Conservation (phyloP, 306 rosid species). For the Vigna nakashimae region DNA sequence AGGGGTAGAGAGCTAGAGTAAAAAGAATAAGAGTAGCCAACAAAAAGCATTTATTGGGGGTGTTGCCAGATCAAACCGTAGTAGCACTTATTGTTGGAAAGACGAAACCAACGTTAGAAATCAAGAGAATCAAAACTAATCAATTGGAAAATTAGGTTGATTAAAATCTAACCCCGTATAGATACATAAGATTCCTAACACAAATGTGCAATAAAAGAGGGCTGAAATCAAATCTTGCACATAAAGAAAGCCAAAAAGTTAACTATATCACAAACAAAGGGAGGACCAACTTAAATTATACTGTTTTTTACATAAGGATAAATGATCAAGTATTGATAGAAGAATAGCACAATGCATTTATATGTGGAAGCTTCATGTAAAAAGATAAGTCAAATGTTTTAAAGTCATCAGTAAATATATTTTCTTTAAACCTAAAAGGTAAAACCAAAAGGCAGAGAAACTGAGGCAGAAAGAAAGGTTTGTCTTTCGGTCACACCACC, state of each 20-base stretch:
- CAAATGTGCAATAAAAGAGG: slow-evolving; percentile 17
- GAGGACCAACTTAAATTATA: slow-evolving; percentile 22
- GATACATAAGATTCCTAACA: slow-evolving; percentile 28
- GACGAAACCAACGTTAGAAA: slow-evolving; percentile 18
- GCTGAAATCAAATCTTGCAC: not conserved
- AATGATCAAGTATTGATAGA: slow-evolving; percentile 16
- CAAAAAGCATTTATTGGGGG: not conserved
- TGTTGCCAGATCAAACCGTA: no score
- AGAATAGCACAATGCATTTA: slow-evolving; percentile 22
- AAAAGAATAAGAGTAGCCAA: not conserved
- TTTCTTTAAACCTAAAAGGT: slow-evolving; percentile 25
- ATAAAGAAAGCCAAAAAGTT: slow-evolving; percentile 40
- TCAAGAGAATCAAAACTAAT: slow-evolving; percentile 9
- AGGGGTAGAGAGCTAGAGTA: not conserved
- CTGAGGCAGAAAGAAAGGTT: slow-evolving; percentile 21
- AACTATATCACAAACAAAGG: not conserved
- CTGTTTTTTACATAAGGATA: slow-evolving; percentile 20
- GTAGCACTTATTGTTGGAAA: not conserved
- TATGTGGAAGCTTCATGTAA: not conserved
- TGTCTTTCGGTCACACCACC: slow-evolving; percentile 26
- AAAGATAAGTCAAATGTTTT: slow-evolving; percentile 19
- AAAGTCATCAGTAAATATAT: not conserved
- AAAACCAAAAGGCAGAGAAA: not conserved
- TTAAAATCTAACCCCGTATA: slow-evolving; percentile 22
- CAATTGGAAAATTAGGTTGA: slow-evolving; percentile 4